Conservation (phyloP, 1,284 basidiomycete species). For the Pseudozyma sp. region DNA sequence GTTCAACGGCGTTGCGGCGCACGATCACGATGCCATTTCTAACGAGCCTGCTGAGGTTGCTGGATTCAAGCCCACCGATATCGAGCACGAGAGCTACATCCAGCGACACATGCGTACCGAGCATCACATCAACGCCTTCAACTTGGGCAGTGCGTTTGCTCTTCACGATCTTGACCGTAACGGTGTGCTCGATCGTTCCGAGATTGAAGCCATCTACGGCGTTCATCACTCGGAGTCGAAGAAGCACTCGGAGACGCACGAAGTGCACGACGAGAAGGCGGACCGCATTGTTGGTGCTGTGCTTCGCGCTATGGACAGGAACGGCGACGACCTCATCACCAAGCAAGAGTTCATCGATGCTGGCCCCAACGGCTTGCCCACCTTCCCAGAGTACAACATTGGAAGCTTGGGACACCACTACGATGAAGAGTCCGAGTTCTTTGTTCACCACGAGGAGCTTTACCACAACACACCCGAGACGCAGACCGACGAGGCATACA, state of each 20-base stretch:
- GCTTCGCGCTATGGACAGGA: slow-evolving; percentile 80
- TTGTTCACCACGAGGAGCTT: slow-evolving; percentile 75
- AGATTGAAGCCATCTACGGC: slow-evolving; percentile 74
- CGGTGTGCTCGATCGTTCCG: slow-evolving; percentile 69
- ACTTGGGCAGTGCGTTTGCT: slow-evolving; percentile 74
- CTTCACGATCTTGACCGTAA: slow-evolving; percentile 87
- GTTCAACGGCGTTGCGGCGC: slow-evolving; percentile 35
- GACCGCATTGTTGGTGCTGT: slow-evolving; percentile 83
- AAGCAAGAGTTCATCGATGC: slow-evolving; percentile 83
- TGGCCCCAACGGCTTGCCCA: slow-evolving; percentile 82
- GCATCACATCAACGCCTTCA: slow-evolving; percentile 69
- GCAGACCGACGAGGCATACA: slow-evolving; percentile 94
- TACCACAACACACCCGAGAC: slow-evolving; percentile 96
- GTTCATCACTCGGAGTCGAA: slow-evolving; percentile 94
- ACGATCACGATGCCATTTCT: slow-evolving; percentile 37
- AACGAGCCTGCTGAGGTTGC: slow-evolving; percentile 49
- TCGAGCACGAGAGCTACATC: slow-evolving; percentile 63
- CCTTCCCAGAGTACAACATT: slow-evolving; percentile 75
- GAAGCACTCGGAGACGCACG: slow-evolving; percentile 82
- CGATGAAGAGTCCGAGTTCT: slow-evolving; percentile 69
- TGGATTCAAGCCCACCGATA: slow-evolving; percentile 44
- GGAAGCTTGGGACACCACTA: slow-evolving; percentile 88
- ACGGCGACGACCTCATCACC: slow-evolving; percentile 82
- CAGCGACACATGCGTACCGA: slow-evolving; percentile 68
- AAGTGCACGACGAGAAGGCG: slow-evolving; percentile 85